phyloP scores from a whole-genome alignment of 2,329 filamentous ascomycete species.

The Graphilbum fragrans region DNA sequence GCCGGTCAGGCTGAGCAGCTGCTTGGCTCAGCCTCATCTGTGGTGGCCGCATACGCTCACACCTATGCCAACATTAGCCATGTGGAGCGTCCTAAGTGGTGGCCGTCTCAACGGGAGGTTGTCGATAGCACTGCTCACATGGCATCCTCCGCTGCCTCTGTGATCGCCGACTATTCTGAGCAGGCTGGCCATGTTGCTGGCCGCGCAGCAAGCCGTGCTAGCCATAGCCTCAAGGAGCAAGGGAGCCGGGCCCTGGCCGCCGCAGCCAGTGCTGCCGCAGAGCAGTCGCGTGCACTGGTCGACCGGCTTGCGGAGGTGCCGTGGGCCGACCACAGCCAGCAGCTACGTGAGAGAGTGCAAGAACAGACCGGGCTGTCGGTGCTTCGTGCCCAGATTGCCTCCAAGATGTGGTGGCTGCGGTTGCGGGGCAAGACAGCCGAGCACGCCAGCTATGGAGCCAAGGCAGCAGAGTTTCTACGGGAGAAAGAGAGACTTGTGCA shows the following conservation, averaged over 20 bases:
- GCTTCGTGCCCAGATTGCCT: slow-evolving; percentile 9
- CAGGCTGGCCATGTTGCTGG: background rate
- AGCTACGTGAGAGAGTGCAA: background rate
- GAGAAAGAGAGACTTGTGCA: slow-evolving; percentile 1
- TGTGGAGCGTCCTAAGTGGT: background rate
- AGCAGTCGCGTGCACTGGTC: background rate
- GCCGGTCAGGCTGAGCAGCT: background rate
- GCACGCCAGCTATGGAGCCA: slow-evolving; percentile 6
- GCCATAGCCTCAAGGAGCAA: background rate
- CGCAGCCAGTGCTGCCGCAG: slow-evolving; percentile 15
- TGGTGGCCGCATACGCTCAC: slow-evolving; percentile 15
- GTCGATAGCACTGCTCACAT: background rate
- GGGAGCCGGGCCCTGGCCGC: slow-evolving; percentile 10
- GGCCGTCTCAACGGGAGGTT: background rate
- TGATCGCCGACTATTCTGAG: background rate
- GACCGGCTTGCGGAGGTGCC: background rate
- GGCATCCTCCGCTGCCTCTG: background rate
- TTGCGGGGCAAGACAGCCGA: slow-evolving; percentile 7
- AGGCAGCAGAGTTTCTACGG: slow-evolving; percentile 5
- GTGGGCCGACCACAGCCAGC: background rate
- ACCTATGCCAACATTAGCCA: background rate
- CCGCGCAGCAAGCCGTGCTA: background rate
- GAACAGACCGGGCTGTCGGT: slow-evolving; percentile 2
- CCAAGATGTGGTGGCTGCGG: slow-evolving; percentile 12
- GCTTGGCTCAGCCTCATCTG: background rate